phyloP scores from a whole-genome alignment of 148 eudicot species.

The Camellia japonica region DNA sequence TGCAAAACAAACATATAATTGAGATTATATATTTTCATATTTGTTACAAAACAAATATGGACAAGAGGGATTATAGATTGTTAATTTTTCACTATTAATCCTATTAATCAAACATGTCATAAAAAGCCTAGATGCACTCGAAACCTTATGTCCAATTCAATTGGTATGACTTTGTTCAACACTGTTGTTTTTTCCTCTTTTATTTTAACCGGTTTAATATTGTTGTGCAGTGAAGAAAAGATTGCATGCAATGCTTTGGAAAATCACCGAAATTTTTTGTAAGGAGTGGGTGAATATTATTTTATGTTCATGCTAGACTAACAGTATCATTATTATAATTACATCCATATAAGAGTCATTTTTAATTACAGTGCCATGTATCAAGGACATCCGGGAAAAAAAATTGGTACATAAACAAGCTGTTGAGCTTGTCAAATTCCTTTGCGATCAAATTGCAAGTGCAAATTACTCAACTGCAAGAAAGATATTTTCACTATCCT shows the following conservation, averaged over 20 bases:
- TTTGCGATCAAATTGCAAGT: not conserved
- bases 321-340: too few relatives aligned
- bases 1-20: too few relatives aligned
- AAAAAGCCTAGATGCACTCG: too few relatives aligned
- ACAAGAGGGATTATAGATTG: too few relatives aligned
- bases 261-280: not conserved
- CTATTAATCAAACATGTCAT: too few relatives aligned
- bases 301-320: not conserved
- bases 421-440: not conserved
- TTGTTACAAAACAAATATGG: too few relatives aligned
- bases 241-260: not conserved
- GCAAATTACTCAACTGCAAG: not conserved
- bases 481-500: not conserved
- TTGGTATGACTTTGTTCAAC: too few relatives aligned
- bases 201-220: not conserved
- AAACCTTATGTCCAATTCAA: too few relatives aligned
- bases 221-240: slow-evolving; percentile 9
- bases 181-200: too few relatives aligned
- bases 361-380: not conserved
- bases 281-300: not conserved
- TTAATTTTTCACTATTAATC: too few relatives aligned
- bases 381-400: not conserved
- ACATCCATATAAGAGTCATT: not conserved
- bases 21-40: too few relatives aligned
- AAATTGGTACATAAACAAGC: not conserved